Base-by-base conservation (phyloP, 306 rosid species). In the Abrus precatorius region DNA sequence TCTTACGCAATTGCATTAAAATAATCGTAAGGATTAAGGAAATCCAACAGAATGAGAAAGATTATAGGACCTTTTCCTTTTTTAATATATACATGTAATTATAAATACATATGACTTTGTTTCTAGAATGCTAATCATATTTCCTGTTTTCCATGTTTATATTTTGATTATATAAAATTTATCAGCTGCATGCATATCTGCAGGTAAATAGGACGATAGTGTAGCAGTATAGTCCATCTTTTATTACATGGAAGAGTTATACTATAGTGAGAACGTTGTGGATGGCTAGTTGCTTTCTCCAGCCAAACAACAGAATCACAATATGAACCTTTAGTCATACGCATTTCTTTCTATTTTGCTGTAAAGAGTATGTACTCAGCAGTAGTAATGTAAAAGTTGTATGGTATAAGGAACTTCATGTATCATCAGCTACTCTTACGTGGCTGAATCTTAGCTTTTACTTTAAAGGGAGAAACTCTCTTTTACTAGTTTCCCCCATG, bases 191-290 rank as follows among this genome's bases (percentile, higher is more conserved):
- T 84, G 71, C 44, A 38, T 34, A 29, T 41, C 60, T 83, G 86
- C 88, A 89, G 92, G 88, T 75, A 83, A 79, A 74, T 69, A 84
- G 77, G 73, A 78, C 73, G 63, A 57, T 78, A 66, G 83, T 67
- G 29, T 80, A 54, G 75, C 73, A 86, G 72, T 33, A 20, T 63
- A 43, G 59, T 75, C 67, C 78, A 80, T 69, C 80, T 66, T 79
- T 75, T 67, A 20, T 65, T 29, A 56, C 74, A 11, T 79, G 77
- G 63, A 75, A 81, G 83, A 59, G 20, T 60, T 82, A 66, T 53
- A 72, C 56, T 33, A 20, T 3, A 45, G 80, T 77, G 76, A 38
- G 71, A 56, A 77, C 20, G 82, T 60, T 71, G 60, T 71, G 64
- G 75, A 75, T 44, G 75, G 90, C 86, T 80, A 66, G 75, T 85